Base-by-base conservation (phyloP, 2,329 filamentous ascomycete genomes). In the Monilinia fructigena region DNA sequence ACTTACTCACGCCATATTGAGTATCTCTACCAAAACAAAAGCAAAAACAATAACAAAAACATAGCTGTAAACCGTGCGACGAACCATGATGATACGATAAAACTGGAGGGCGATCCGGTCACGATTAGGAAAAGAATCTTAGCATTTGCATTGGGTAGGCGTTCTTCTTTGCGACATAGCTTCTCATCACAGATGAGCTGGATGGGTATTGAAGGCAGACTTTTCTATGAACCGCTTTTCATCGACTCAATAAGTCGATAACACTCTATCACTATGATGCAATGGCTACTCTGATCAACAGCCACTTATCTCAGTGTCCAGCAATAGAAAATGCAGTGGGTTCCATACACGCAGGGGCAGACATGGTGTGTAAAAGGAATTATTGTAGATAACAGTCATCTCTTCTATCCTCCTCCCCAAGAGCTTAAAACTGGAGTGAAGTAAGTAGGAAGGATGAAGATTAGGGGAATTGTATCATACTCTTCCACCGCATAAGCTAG, bases 31-130 rank as follows among this genome's bases (percentile, higher is more conserved):
- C 40, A 55, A 62, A 4, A 45, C 23, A 18, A 45, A 20, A 63
- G 42, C 23, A 18, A 45, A 20, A 63, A 42, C 1, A 11, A 35
- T 47, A 48, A 38, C 14, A 48, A 45, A 28, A n/a, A 47, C 42
- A 55, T 16, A 59, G 48, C 48, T 63, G 48, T 12, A 23, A 53
- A 63, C 23, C 12, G 23, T 28, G n/a, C 60, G 23, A 31, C 48
- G 31, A 59, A 59, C 50, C 23, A 59, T 65, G 54, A 65, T 59
- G 54, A 65, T 65, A 65, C 63, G 63, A 65, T 65, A 65, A 40
- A 50, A 61, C 47, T 50, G 58, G 31, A 50, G 31, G 58, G 31
- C 40, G 31, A 38, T 18, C 35, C 58, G 47, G 31, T 50, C 35
- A 61, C 28, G 45, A 50, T 40, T 55, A 7, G 45, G 45, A 38